Base-by-base conservation (phyloP, 768 basidiomycete species). In the Holtermannia corniformis region DNA sequence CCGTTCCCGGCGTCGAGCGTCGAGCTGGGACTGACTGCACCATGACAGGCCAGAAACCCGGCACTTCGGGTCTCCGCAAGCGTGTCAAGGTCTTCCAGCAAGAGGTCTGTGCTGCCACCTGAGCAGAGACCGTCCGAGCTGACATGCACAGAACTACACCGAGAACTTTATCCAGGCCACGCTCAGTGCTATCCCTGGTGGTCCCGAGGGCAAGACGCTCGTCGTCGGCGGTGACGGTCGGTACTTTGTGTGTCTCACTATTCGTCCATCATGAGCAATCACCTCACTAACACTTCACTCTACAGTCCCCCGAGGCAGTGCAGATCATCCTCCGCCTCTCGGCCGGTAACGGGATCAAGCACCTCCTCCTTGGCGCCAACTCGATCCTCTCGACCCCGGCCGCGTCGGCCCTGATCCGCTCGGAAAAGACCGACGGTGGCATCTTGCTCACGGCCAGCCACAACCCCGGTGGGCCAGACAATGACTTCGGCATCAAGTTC, bases 401-500 rank as follows among this genome's bases (percentile, higher is more conserved):
- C 26, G 95, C 86, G 5, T 95, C 90, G 59, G 89, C 95, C 73
- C 75, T 95, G 62, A 99, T 99, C 74, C 79, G 95, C 59, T 89
- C 90, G 64, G 89, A 89, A 78, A 90, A 95, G 74, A 92, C 92
- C 3, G 82, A 87, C 62, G 95, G 95, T 43, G 95, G 95, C 59
- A 99, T 99, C 73, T 79, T 99, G 50, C 78, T 99, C 59, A 99
- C 95, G 4, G 95, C 95, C 16, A 86, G 83, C 56, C 95, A 99
- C 78, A 99, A 99, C 74, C 92, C 95, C 16, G 95, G 95, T 50
- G 95, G 95, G 21, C 95, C 95, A n/a, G 80, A 89, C 68, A 85
- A 87, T 64, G 95, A 99, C 74, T 99, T 97, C 72, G 95, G 95
- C 45, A 96, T 99, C 81, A 97, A 99, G 75, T 99, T 95, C 78